Conservation (phyloP, 2,329 filamentous ascomycete genomes). For the Trichoderma gracile region DNA sequence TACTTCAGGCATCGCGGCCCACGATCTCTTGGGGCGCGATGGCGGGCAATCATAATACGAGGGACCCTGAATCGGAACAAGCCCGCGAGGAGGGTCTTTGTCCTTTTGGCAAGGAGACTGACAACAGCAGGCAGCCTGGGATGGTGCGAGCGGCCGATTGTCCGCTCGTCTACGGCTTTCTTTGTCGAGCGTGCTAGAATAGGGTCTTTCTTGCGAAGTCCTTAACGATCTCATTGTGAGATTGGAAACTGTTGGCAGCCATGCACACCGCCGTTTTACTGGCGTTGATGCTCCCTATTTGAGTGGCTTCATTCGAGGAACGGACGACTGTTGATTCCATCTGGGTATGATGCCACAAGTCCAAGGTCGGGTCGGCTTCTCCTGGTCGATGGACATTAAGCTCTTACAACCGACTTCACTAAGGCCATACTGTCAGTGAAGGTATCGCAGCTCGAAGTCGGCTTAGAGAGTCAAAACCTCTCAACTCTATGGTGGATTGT, state of each 20-base stretch:
- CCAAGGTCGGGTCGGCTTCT: too few species aligned
- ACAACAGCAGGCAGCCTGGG: too few species aligned
- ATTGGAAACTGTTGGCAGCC: background rate
- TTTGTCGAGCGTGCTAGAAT: background rate
- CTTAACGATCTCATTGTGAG: background rate
- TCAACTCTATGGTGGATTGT: too few species aligned
- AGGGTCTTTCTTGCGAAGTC: background rate
- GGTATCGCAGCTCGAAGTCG: background rate
- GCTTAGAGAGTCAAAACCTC: background rate
- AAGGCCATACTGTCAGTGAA: too few species aligned
- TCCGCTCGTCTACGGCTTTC: background rate
- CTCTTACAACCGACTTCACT: too few species aligned
- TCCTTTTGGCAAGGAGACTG: background rate
- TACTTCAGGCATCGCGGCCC: background rate
- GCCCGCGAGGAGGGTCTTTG: background rate
- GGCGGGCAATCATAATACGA: constrained; percentile 19
- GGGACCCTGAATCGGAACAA: background rate
- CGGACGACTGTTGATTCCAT: background rate
- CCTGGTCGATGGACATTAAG: background rate
- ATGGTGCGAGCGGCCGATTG: background rate
- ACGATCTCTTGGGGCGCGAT: constrained; percentile 6
- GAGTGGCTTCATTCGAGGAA: background rate
- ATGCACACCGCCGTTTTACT: constrained; percentile 14
- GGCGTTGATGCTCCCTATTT: background rate
- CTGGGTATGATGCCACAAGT: too few species aligned